Base-by-base conservation (phyloP, 495 filamentous ascomycete genomes). In the Penicillium roqueforti region DNA sequence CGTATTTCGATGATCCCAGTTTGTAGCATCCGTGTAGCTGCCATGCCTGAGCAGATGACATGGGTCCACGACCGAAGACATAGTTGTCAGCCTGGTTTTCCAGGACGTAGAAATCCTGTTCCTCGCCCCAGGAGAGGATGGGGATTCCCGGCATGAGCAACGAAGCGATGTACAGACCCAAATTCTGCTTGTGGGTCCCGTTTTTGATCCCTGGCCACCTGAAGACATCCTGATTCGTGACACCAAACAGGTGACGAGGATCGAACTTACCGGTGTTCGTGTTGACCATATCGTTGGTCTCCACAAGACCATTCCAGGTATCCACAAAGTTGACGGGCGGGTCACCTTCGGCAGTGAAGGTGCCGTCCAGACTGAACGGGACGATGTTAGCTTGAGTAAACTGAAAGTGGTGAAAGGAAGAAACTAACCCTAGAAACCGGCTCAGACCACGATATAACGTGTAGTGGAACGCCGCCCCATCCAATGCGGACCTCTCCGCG, bases 201-300 rank as follows among this genome's bases (percentile, higher is more conserved):
- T 78, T 72, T n/a, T 59, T 59, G 22, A 80, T 68, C 13, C 72
- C 71, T 13, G 77, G 77, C 77, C 76, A 80, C 7, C 75, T 65
- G 55, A 80, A 76, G 19, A 78, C 74, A 59, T 80, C 77, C 52
- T 80, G 77, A 55, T 79, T 80, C 23, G 76, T 72, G 14, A 64
- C 58, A 16, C 77, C 77, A 59, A 69, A 79, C 57, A 78, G 67
- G 54, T 80, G 75, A 14, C 75, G 63, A 4, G 76, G 76, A 51
- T 80, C 76, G 44, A 77, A 80, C 39, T 70, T 49, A 18, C 76
- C 76, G 18, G 72, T 80, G 59, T 76, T 74, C 1, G 73, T 62
- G 54, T 80, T 80, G 42, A 70, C 55, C 53, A 78, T 50, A 55
- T 80, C 76, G 41, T 79, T 76, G 7, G 72, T 70, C 28, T 57